Conservation (phyloP, 495 filamentous ascomycete species). For the Barbatosphaeria neglecta region DNA sequence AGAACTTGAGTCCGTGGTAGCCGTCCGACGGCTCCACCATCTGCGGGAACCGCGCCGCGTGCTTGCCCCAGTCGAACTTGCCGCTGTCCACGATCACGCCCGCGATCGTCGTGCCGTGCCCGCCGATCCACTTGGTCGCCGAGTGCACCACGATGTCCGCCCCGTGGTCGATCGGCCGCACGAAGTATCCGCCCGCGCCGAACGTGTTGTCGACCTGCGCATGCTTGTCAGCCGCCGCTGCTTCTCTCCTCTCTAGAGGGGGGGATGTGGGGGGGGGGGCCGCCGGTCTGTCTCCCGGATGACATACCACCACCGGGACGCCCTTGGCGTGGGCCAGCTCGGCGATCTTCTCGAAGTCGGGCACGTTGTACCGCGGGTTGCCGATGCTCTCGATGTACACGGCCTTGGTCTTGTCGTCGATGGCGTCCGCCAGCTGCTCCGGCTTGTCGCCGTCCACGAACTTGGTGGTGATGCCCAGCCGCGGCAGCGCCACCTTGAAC, state of each 20-base stretch:
- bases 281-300: too few relatives aligned
- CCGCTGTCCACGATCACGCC: slow-evolving; percentile 86
- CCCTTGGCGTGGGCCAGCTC: slow-evolving; percentile 71
- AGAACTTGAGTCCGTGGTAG: slow-evolving; percentile 95
- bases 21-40: slow-evolving; percentile 85
- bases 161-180: slow-evolving; percentile 82
- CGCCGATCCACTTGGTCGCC: slow-evolving; percentile 98
- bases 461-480: slow-evolving; percentile 80
- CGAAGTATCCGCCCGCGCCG: slow-evolving; percentile 87
- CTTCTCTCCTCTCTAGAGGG: too few relatives aligned
- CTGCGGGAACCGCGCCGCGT: slow-evolving; percentile 83
- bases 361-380: slow-evolving; percentile 91
- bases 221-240: slow-evolving; percentile 1
- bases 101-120: slow-evolving; percentile 90
- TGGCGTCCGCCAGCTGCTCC: slow-evolving; percentile 68
- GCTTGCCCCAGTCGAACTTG: slow-evolving; percentile 92
- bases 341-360: slow-evolving; percentile 75
- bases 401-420: slow-evolving; percentile 95
- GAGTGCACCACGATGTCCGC: slow-evolving; percentile 93
- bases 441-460: slow-evolving; percentile 80
- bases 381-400: slow-evolving; percentile 93
- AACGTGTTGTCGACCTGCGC: slow-evolving; percentile 87
- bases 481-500: slow-evolving; percentile 83
- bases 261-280: background rate
- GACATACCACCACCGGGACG: slow-evolving; percentile 69